Evolutionary conservation across 2,329 filamentous ascomycete genomes (phyloP).

Genomic region (Pseudogymnoascus sp.): DNA sequence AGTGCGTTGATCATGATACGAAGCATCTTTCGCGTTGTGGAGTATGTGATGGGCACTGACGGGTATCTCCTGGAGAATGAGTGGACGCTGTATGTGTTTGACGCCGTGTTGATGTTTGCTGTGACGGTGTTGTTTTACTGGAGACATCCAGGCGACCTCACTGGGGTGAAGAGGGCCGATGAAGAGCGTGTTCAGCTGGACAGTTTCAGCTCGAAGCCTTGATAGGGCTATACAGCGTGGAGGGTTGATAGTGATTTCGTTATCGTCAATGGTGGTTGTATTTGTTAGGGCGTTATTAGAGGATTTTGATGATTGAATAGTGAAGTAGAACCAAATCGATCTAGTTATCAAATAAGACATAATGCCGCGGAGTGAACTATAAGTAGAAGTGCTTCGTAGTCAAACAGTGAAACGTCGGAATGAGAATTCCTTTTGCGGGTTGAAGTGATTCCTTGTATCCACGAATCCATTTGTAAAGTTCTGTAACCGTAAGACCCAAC

Average conservation of each 20-base stretch:
- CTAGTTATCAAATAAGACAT: not conserved
- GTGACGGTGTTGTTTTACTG: constrained; percentile 31
- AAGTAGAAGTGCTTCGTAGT: not conserved
- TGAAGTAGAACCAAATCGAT: not conserved
- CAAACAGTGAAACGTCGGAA: too few species aligned
- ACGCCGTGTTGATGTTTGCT: constrained; percentile 35
- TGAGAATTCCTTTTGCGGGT: too few species aligned
- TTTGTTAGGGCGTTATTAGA: not conserved
- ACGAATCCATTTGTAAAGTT: too few species aligned
- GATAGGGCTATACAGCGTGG: not conserved
- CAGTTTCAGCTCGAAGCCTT: not conserved
- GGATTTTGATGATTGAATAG: not conserved
- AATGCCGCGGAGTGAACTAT: not conserved
- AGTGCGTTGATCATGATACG: constrained; percentile 40
- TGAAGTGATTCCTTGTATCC: too few species aligned
- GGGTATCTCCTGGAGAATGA: constrained; percentile 38
- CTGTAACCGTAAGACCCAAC: too few species aligned
- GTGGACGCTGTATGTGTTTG: constrained; percentile 38
- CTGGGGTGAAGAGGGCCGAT: not conserved
- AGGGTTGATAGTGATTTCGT: not conserved
- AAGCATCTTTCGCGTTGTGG: constrained; percentile 39
- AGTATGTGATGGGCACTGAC: constrained; percentile 37
- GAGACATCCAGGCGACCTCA: constrained; percentile 26
- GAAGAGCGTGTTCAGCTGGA: not conserved
- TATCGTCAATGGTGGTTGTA: not conserved